A percentile compares a stretch with the other conserved stretches of the same genome.
phyloP scores from a whole-genome alignment of 805 yeast genomes.

The Vanderwaltozyma tropicalis region DNA sequence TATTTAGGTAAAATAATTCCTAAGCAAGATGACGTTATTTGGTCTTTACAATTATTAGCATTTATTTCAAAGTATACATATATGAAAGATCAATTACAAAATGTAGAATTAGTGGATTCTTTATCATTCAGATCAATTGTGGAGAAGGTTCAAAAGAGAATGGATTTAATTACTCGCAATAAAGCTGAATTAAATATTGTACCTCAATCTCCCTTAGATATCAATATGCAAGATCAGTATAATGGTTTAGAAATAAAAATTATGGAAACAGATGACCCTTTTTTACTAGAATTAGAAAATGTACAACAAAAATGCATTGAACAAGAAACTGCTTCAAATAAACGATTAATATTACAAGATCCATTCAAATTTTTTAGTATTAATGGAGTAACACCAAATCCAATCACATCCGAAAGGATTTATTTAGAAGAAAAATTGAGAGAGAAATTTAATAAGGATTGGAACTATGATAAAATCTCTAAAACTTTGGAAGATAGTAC shows the following conservation, averaged over 20 bases:
- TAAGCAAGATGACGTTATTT: conserved; percentile 83
- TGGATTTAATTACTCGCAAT: neutral
- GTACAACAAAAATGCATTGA: conserved; percentile 2
- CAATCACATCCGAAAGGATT: conserved; percentile 5
- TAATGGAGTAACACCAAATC: neutral
- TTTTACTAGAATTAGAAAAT: conserved; percentile 11
- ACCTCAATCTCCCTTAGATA: neutral
- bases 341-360: neutral
- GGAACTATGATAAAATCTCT: conserved; percentile 38
- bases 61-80: conserved; percentile 86
- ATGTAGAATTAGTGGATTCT: conserved; percentile 63
- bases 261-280: conserved; percentile 4
- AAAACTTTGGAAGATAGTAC: conserved; percentile 15
- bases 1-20: conserved; percentile 72
- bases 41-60: conserved; percentile 87
- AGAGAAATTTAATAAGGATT: conserved; percentile 26
- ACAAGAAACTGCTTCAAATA: neutral
- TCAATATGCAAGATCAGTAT: neutral
- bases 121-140: conserved; percentile 42
- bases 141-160: conserved; percentile 11
- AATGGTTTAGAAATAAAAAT: too few relatives aligned
- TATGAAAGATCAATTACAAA: conserved; percentile 62
- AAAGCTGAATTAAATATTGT: neutral
- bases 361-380: conserved; percentile 3
- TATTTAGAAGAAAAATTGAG: conserved; percentile 7